Evolutionary conservation across 306 rosid genomes (phyloP), one percentile per base, ranked within the genome.

Genomic region (Phaseolus lunatus): DNA sequence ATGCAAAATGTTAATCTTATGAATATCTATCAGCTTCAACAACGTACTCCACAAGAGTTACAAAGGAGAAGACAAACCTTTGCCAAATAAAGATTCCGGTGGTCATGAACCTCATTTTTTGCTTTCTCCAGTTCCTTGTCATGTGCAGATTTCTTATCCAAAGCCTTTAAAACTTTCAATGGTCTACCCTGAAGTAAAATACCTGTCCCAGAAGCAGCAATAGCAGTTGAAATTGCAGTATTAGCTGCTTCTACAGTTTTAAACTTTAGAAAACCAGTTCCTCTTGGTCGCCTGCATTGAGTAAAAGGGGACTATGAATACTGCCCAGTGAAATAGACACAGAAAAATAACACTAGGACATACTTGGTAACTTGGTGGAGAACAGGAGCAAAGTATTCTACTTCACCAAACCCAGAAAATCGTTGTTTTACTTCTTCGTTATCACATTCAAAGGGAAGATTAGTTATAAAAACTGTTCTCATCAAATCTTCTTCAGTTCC

Each of bases 191-290:
- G 92, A 39, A 95, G 85, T 69, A 82, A 70, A 83, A 95, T 85
- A 61, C 97, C 99, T 64, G 82, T 29, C 67, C 90, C 90, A 58
- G 97, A 86, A 57, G 83, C 91, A 63, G 85, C 80, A 75, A 80
- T 79, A 5, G 92, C 97, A 22, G 94, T 74, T 61, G 93, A 86
- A 84, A 91, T 82, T 35, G 97, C 99, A 88, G 85, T 87, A 78
- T 77, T 31, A 53, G 93, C 92, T 24, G 92, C 97, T 72, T 90
- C 94, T 19, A n/a, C 56, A 2, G 91, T 88, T 82, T 91, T 90
- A 72, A 95, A 95, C 85, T 84, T 92, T 10, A 95, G 97, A 86
- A 95, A 95, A 84, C 96, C 99, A 67, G 97, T 90, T 72, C 99
- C 97, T 81, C 82, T 90, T 22, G 96, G 97, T 71, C 99, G 96